A percentile compares a stretch with the other conserved stretches of the same genome.
These are phyloP conservation scores for Aspergillus bridgeri DNA, from an alignment of 495 filamentous ascomycete genomes.

Conservation along the genomic window DNA sequence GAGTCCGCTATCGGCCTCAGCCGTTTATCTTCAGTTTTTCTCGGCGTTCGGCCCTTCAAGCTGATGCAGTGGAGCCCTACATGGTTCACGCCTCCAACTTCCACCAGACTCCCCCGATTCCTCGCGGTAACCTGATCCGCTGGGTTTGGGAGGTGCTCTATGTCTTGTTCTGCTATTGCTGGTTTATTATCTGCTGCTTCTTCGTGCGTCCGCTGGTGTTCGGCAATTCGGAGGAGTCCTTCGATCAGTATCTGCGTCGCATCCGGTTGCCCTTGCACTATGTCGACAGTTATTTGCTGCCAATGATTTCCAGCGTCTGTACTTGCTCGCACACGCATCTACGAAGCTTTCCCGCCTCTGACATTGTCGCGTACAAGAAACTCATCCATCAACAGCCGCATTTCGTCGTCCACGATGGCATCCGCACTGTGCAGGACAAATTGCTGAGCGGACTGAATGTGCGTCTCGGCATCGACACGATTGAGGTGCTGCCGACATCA, in stretches of 20 bases:
- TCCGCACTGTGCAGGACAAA: slow-evolving; percentile 39
- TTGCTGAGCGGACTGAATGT: slow-evolving; percentile 32
- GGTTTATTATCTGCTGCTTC: slow-evolving; percentile 45
- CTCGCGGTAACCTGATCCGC: slow-evolving; percentile 17
- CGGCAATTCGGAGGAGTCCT: slow-evolving; percentile 23
- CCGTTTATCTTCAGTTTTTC: slow-evolving; percentile 42
- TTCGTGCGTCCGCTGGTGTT: slow-evolving; percentile 26
- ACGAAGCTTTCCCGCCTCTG: slow-evolving; percentile 45
- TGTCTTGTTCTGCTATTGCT: slow-evolving; percentile 38
- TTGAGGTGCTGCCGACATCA: slow-evolving; percentile 7
- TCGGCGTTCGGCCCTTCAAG: slow-evolving; percentile 15
- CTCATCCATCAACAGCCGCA: slow-evolving; percentile 42
- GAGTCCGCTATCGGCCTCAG: slow-evolving; percentile 37
- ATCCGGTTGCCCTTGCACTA: slow-evolving; percentile 42
- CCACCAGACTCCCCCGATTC: slow-evolving; percentile 39
- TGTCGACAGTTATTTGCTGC: slow-evolving; percentile 43
- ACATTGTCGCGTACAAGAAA: slow-evolving; percentile 44
- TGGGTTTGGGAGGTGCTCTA: slow-evolving; percentile 38
- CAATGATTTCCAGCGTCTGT: slow-evolving; percentile 46
- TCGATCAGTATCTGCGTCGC: slow-evolving; percentile 39
- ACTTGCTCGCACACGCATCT: slow-evolving; percentile 48
- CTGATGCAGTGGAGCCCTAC: slow-evolving; percentile 14
- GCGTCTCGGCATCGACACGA: slow-evolving; percentile 16
- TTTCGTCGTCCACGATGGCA: slow-evolving; percentile 44
- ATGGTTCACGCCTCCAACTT: slow-evolving; percentile 47